A percentile compares a stretch with the other conserved stretches of the same genome.
phyloP scores from a whole-genome alignment of 768 basidiomycete genomes.

The Guyanaporus albipodus region DNA sequence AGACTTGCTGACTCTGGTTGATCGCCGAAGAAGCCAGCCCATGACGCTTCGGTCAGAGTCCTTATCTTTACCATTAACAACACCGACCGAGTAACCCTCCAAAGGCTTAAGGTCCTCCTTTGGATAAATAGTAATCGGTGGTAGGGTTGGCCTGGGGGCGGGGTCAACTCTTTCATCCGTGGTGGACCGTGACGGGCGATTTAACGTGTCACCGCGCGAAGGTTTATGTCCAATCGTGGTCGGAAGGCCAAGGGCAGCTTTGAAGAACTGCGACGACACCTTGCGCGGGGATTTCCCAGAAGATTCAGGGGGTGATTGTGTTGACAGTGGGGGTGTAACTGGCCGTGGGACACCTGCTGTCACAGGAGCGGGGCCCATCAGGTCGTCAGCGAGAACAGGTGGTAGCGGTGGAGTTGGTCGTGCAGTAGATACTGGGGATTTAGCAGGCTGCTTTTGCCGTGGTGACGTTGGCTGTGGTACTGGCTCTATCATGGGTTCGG shows the following conservation, averaged over 20 bases:
- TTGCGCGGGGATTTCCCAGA: conserved; percentile 24
- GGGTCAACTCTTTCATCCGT: conserved; percentile 23
- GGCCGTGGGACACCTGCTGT: conserved; percentile 17
- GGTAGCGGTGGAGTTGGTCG: conserved; percentile 31
- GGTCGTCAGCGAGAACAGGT: conserved; percentile 35
- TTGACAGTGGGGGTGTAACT: conserved; percentile 20
- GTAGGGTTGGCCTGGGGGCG: conserved; percentile 4
- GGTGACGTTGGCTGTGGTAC: conserved; percentile 13
- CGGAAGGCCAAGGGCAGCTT: conserved; percentile 13
- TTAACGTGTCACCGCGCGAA: conserved; percentile 15
- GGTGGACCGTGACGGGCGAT: conserved; percentile 22
- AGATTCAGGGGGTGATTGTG: conserved; percentile 12
- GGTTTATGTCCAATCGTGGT: conserved; percentile 10
- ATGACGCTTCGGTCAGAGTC: conserved; percentile 40
- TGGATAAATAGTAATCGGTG: conserved; percentile 17
- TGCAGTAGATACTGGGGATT: conserved; percentile 25
- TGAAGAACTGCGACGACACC: conserved; percentile 16
- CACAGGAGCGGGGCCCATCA: conserved; percentile 14
- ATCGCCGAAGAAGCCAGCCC: conserved; percentile 30
- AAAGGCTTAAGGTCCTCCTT: conserved; percentile 24
- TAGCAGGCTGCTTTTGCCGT: conserved; percentile 13
- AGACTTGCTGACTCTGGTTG: conserved; percentile 19
- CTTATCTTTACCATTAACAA: conserved; percentile 29
- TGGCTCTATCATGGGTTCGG: conserved; percentile 18
- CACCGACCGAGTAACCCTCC: conserved; percentile 30